Conservation (phyloP, 1,284 basidiomycete species). For the Heliocybe sulcata region DNA sequence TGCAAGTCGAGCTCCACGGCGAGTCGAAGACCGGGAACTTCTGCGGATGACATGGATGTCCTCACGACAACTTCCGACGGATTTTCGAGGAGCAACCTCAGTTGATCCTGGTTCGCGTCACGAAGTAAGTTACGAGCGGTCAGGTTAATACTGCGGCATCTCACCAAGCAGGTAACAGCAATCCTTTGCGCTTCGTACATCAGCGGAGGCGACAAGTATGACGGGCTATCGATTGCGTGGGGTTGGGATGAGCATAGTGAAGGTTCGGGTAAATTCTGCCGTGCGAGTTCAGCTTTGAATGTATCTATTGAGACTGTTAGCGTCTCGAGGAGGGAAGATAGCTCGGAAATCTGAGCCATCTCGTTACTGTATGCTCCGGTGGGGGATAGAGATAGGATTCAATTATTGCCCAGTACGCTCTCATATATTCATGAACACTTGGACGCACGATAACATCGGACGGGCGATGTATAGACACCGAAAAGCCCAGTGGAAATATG, state of each 20-base stretch:
- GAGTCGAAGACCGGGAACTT: not conserved
- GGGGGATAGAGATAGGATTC: too few species aligned
- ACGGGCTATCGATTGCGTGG: not conserved
- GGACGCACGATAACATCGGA: too few species aligned
- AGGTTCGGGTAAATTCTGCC: not conserved
- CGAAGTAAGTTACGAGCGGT: not conserved
- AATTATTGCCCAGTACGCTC: too few species aligned
- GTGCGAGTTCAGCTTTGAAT: not conserved
- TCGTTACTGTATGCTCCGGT: too few species aligned
- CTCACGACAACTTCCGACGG: not conserved
- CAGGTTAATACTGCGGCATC: not conserved
- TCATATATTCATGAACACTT: too few species aligned
- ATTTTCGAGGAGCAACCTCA: slow-evolving; percentile 1
- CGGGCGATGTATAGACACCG: too few species aligned
- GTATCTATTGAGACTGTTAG: not conserved
- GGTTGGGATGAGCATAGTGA: not conserved
- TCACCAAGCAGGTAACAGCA: not conserved
- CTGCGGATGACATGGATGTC: not conserved
- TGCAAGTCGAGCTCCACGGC: not conserved
- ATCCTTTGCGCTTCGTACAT: slow-evolving; percentile 1
- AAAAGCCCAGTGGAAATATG: too few species aligned
- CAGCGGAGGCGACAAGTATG: not conserved
- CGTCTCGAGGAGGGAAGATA: not conserved
- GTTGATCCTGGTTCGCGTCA: not conserved
- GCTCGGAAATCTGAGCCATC: not conserved